Evolutionary conservation across 495 filamentous ascomycete species (phyloP), one percentile per base, ranked within the genome.

Genomic region (Penicillium subrubescens): DNA sequence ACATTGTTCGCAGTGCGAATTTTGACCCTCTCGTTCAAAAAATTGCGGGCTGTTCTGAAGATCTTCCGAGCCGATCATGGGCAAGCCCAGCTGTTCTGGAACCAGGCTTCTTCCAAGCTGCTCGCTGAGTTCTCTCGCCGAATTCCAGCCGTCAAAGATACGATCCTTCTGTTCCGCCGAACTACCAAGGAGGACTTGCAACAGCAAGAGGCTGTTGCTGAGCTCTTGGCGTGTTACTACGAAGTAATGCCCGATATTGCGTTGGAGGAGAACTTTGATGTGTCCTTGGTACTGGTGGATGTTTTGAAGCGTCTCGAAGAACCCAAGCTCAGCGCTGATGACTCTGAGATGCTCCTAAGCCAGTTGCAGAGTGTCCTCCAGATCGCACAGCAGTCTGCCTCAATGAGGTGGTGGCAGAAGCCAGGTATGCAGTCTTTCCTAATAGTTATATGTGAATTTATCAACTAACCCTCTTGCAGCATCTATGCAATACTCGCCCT

Each of bases 1-100:
- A 92, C 88, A 11, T 88, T 97, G 68, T 93, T 97, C 65, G 88
- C 90, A 3, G 85, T 93, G 11, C 87, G 92, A 3, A 84, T 97
- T 39, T 74, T 98, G 44, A 87, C 88, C 5, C 74, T 90, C 33
- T 88, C 92, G 3, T 90, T 97, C 61, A 83, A 88, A 56, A 99
- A 98, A 73, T 76, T 98, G 23, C 81, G 83, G 5, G 71, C 72
- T 10, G 85, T 89, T 17, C 68, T 83, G 56, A 75, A 77, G 54
- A 70, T 78, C 11, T 81, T 79, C 65, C 71, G 71, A 39, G 57
- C 70, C 7, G 76, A 78, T 51, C 79, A 81, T 67, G 76, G 76
- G 3, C 65, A 67, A 34, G 67, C 66, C 11, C 79, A 80, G 41
- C 61, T 82, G 3, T 75, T 88, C 12, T 95, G 92, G 92, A 77